A percentile compares a stretch with the other conserved stretches of the same genome.
These are phyloP conservation scores for Acanthochlamys bracteata DNA, from an alignment of 106 monocot genomes.

Conservation along the genomic window DNA sequence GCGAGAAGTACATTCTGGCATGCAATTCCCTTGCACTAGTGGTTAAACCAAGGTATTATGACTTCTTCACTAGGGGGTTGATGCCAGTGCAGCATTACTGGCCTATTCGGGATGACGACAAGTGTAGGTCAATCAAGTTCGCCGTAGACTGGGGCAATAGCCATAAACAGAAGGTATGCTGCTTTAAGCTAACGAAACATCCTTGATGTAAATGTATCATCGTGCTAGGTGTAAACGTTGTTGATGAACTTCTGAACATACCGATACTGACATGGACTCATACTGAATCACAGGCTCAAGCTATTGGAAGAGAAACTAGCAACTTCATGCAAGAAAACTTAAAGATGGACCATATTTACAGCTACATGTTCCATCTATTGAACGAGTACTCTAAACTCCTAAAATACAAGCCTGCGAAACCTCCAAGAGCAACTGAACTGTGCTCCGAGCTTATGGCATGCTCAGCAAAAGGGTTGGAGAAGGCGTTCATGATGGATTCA, in stretches of 20 bases:
- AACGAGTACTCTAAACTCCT: slow-evolving; percentile 49
- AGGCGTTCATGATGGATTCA: slow-evolving; percentile 39
- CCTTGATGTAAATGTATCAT: too few relatives aligned
- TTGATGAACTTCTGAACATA: too few relatives aligned
- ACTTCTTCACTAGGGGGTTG: slow-evolving; percentile 62
- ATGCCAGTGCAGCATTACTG: slow-evolving; percentile 80
- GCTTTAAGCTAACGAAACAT: background rate
- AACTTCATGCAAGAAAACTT: slow-evolving; percentile 41
- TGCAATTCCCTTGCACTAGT: slow-evolving; percentile 53
- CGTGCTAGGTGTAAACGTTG: too few relatives aligned
- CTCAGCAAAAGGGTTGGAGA: slow-evolving; percentile 8
- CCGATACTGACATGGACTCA: background rate
- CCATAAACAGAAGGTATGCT: slow-evolving; percentile 46
- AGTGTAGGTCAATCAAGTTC: slow-evolving; percentile 64
- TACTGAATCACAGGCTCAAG: slow-evolving; percentile 20
- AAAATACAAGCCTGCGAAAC: slow-evolving; percentile 37
- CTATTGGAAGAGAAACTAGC: slow-evolving; percentile 36
- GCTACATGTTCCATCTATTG: slow-evolving; percentile 69
- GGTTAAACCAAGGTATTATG: slow-evolving; percentile 42
- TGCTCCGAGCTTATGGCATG: slow-evolving; percentile 47
- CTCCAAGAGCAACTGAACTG: slow-evolving; percentile 30
- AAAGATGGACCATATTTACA: slow-evolving; percentile 54
- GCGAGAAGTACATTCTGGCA: slow-evolving; percentile 76
- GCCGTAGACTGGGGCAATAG: slow-evolving; percentile 76
- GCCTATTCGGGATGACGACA: slow-evolving; percentile 37